Base-by-base conservation (phyloP, 2,329 filamentous ascomycete species). In the Fusarium tricinctum region DNA sequence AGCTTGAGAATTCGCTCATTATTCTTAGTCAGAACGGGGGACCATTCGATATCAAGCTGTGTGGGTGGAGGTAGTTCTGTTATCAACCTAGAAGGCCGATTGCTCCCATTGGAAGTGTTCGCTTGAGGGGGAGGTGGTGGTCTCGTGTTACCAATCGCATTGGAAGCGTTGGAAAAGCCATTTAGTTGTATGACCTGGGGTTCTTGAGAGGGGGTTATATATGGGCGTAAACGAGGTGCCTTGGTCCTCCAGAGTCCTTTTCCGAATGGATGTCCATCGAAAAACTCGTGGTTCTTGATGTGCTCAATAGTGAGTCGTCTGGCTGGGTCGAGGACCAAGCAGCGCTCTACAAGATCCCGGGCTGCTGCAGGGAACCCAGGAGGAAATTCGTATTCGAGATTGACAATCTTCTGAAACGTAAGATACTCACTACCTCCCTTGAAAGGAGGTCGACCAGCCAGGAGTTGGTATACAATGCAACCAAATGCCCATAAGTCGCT, bases 401-500 rank as follows among this genome's bases (percentile, higher is more conserved):
- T 91, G 53, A 99, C 93, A 76, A 99, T 99, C 80, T 98, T 99
- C 78, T 99, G 96, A 76, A 99, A 99, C 0, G 96, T 99, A 76
- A 96, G 86, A 75, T 98, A 99, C 77, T 99, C 96, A 71, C 97
- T 97, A 15, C 87, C 92, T 40, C 92, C 96, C 78, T 99, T 99
- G 84, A 99, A 99, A 0, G 96, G 96, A 8, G 96, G 96, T 63
- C 96, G 86, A n/a, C 96, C 96, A n/a, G 92, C 92, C 33, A 99
- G 84, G 26, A 99, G 86, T 79, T 99, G 96, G 78, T 97, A 99
- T 67, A 99, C 89, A 73, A 99, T 99, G 81, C 96, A 99, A 12
- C 96, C 96, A 82, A 97, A 99, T 4, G 96, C 96, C 96, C 96
- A 99, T 49, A 99, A 81, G 80, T 99, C 96, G 78, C 96, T 98